Evolutionary conservation across 768 basidiomycete species (phyloP).

Genomic region (Pisolithus tinctorius): DNA sequence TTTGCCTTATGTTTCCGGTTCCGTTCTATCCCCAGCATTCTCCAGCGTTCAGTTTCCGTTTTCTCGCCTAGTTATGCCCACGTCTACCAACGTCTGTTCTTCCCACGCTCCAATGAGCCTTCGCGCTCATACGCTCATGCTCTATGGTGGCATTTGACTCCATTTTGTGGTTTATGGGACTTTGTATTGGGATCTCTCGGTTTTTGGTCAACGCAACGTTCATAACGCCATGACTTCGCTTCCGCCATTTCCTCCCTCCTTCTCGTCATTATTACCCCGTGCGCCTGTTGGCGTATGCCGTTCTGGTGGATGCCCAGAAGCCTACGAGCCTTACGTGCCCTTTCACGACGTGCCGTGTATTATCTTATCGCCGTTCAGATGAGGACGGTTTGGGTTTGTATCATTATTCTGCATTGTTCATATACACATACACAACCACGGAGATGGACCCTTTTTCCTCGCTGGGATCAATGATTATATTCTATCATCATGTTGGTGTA

Average conservation of each 20-base stretch:
- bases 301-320: slow-evolving; percentile 1
- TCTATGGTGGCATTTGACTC: not conserved
- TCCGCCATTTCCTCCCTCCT: slow-evolving; percentile 2
- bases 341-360: slow-evolving; percentile 23
- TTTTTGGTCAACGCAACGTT: too few relatives aligned
- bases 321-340: slow-evolving; percentile 21
- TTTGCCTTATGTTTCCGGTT: slow-evolving; percentile 1
- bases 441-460: slow-evolving; percentile 12
- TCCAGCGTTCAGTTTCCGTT: slow-evolving; percentile 8
- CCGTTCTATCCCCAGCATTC: slow-evolving; percentile 2
- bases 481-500: slow-evolving; percentile 17
- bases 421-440: slow-evolving; percentile 6
- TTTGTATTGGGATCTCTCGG: too few relatives aligned
- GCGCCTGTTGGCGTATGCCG: slow-evolving; percentile 8
- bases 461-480: slow-evolving; percentile 15
- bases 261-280: slow-evolving; percentile 1
- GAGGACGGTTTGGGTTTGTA: slow-evolving; percentile 22
- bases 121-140: slow-evolving; percentile 13
- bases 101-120: too few relatives aligned
- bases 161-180: too few relatives aligned
- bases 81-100: slow-evolving; percentile 1
- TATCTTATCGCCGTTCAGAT: slow-evolving; percentile 16
- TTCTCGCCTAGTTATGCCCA: slow-evolving; percentile 15
- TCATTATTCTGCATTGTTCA: slow-evolving; percentile 28
- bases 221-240: slow-evolving; percentile 3